Conservation (phyloP, 2,329 filamentous ascomycete species). For the Penicillium sp. region DNA sequence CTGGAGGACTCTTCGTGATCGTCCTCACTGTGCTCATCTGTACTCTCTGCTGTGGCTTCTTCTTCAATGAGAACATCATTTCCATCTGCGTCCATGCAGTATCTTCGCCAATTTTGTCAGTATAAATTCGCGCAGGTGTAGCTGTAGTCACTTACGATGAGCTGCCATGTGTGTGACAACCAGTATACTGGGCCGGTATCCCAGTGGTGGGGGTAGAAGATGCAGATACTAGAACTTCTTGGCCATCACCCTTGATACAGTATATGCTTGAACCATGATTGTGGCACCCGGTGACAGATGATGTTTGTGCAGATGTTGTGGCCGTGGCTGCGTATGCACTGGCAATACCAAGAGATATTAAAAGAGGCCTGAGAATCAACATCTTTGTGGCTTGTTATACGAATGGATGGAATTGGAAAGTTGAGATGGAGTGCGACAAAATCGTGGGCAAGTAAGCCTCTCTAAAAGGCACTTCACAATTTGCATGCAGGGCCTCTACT, state of each 20-base stretch:
- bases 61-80: constrained; percentile 61
- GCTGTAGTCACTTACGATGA: constrained; percentile 49
- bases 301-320: constrained; percentile 36
- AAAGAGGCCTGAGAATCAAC: constrained; percentile 6
- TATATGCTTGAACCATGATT: constrained; percentile 43
- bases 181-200: constrained; percentile 63
- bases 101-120: constrained; percentile 45
- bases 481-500: neutral
- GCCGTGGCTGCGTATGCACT: constrained; percentile 26
- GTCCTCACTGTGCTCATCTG: neutral
- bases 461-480: neutral
- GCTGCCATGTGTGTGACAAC: constrained; percentile 63
- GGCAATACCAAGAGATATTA: constrained; percentile 16
- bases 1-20: constrained; percentile 29
- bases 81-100: constrained; percentile 61
- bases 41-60: constrained; percentile 11
- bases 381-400: constrained; percentile 1
- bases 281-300: constrained; percentile 57
- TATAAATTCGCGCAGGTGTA: neutral
- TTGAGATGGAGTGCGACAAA: neutral
- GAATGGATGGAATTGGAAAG: neutral
- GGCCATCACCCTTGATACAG: constrained; percentile 37
- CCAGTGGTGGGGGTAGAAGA: constrained; percentile 58
- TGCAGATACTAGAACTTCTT: constrained; percentile 39
- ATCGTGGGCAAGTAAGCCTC: neutral